Evolutionary conservation across 208 protist species (phyloP).

Genomic region (Wallacemonas rigidus): DNA sequence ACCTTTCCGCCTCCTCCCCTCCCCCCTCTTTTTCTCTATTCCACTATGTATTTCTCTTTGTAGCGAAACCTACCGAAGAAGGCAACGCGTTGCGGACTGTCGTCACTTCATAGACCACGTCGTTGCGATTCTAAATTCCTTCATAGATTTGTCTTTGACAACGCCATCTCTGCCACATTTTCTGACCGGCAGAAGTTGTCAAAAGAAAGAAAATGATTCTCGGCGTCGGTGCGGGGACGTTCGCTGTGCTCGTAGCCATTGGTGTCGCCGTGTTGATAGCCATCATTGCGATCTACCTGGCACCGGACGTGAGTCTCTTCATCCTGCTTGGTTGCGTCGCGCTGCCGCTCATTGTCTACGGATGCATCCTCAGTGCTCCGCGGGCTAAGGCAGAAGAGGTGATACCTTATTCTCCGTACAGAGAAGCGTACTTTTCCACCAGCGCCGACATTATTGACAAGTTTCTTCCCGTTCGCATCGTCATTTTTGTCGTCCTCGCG

Average conservation of each 20-base stretch:
- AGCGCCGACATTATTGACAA: conserved; percentile 62
- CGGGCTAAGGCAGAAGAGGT: not conserved
- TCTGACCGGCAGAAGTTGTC: too few relatives aligned
- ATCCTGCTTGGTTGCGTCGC: conserved; percentile 47
- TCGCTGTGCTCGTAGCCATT: conserved; percentile 62
- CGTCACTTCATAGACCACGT: too few relatives aligned
- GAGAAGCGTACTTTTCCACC: conserved; percentile 42
- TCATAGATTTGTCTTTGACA: too few relatives aligned
- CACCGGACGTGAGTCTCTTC: conserved; percentile 43
- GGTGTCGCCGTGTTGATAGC: conserved; percentile 50
- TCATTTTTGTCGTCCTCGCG: conserved; percentile 49
- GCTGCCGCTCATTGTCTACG: conserved; percentile 79
- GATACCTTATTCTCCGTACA: conserved; percentile 34
- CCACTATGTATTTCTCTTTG: too few relatives aligned
- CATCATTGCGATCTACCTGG: conserved; percentile 52
- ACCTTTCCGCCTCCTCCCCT: too few relatives aligned
- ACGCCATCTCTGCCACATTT: too few relatives aligned
- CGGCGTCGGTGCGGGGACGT: conserved; percentile 75
- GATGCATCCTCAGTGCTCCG: conserved; percentile 64
- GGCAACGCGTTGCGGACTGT: too few relatives aligned
- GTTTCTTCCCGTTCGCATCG: conserved; percentile 63
- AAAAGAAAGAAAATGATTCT: conserved; percentile 45
- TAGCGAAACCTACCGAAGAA: too few relatives aligned
- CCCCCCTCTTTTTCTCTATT: too few relatives aligned
- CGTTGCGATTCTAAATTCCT: too few relatives aligned